Percentiles rank a stretch among this genome's conserved stretches.
Conservation (phyloP, 2,329 filamentous ascomycete genomes). For the Passalora sequoiae region DNA sequence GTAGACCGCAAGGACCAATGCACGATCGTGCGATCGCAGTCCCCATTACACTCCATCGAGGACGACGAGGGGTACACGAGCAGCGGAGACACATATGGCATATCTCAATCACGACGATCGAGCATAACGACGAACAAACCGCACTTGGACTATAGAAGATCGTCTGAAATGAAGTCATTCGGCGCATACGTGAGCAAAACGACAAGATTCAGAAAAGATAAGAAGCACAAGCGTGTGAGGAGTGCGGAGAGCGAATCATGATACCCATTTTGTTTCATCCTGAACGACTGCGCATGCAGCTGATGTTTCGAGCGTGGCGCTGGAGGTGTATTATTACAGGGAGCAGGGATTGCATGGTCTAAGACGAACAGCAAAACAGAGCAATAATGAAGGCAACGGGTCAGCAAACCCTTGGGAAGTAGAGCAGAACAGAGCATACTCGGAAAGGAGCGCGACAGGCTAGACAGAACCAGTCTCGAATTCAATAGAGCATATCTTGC, state of each 20-base stretch:
- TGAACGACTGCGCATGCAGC: too few species aligned
- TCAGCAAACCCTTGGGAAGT: neutral
- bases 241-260: constrained; percentile 18
- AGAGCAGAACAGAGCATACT: neutral
- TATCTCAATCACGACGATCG: constrained; percentile 18
- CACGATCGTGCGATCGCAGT: constrained; percentile 18
- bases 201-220: constrained; percentile 21
- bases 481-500: neutral
- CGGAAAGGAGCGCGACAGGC: neutral
- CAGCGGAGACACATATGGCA: constrained; percentile 7
- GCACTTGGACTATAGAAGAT: constrained; percentile 19
- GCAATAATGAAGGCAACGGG: neutral
- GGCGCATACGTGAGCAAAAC: constrained; percentile 28
- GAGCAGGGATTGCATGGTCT: neutral
- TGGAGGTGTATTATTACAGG: constrained; percentile 9
- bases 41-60: neutral
- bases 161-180: constrained; percentile 21
- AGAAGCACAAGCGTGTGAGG: constrained; percentile 15
- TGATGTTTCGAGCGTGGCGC: constrained; percentile 13
- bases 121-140: constrained; percentile 17
- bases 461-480: neutral
- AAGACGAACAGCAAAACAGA: neutral
- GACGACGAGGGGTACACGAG: constrained; percentile 30
- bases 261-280: constrained; percentile 3
- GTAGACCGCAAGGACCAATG: constrained; percentile 41